phyloP scores from a whole-genome alignment of 225 moss, liverwort and hornwort genomes.

The Rhytidiadelphus loreus region DNA sequence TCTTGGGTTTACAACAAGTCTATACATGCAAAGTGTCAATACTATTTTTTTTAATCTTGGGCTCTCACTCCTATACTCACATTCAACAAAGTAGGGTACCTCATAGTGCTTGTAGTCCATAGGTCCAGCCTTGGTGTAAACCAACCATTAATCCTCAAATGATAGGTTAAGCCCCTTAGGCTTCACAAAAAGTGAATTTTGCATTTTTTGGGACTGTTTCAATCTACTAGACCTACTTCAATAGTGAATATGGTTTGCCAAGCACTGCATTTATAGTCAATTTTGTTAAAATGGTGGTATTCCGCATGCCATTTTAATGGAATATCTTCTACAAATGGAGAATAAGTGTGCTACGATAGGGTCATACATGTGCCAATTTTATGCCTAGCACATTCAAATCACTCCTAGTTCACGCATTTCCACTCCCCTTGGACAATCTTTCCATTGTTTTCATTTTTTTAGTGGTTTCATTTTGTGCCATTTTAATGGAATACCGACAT shows the following conservation, averaged over 20 bases:
- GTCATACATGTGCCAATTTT: no score
- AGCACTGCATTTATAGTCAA: no score
- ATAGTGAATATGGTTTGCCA: not conserved
- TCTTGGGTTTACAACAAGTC: not conserved
- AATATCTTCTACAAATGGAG: no score
- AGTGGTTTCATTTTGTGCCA: no score
- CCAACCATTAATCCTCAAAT: rapidly evolving
- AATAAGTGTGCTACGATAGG: no score
- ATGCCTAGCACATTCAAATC: no score
- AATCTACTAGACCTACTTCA: rapidly evolving
- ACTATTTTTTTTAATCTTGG: not conserved
- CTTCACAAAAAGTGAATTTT: not conserved
- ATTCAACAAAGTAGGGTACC: not conserved
- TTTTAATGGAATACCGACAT: no score
- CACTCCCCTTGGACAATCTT: no score
- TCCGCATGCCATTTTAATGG: no score
- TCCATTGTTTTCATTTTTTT: no score
- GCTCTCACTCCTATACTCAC: not conserved
- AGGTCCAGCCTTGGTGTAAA: rapidly evolving
- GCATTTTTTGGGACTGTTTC: not conserved
- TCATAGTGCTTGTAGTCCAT: not conserved
- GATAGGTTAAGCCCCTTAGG: rapidly evolving
- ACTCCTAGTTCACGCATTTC: no score
- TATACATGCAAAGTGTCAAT: not conserved
- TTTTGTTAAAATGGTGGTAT: no score